These are phyloP conservation scores for Epichloe hybrida DNA, from an alignment of 2,329 filamentous ascomycete genomes.

Conservation along the genomic window DNA sequence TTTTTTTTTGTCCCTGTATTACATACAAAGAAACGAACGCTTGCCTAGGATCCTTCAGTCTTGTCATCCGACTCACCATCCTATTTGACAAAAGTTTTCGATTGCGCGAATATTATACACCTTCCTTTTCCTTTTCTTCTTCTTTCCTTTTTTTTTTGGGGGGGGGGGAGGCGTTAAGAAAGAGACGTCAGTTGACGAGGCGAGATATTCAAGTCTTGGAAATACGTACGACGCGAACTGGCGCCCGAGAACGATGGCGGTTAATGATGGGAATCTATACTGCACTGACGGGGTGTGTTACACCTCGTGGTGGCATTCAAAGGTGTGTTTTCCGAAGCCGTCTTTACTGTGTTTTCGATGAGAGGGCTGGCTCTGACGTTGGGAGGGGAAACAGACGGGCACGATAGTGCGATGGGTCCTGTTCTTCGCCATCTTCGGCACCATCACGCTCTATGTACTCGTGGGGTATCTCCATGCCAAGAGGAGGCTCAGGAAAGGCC, in stretches of 20 bases:
- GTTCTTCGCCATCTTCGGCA: conserved; percentile 45
- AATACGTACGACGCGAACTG: neutral
- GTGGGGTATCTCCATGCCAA: conserved; percentile 59
- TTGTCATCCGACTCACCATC: too few species aligned
- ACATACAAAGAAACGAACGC: too few species aligned
- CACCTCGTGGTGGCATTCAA: conserved; percentile 18
- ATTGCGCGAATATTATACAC: too few species aligned
- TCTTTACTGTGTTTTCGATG: neutral
- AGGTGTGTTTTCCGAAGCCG: conserved; percentile 9
- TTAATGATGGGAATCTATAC: neutral
- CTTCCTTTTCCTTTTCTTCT: neutral
- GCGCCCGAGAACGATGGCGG: neutral
- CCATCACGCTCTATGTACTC: conserved; percentile 49
- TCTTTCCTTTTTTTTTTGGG: neutral
- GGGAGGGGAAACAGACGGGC: conserved; percentile 34
- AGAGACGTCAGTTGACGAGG: neutral
- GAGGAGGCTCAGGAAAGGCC: conserved; percentile 49
- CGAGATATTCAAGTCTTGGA: too few species aligned
- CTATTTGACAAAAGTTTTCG: too few species aligned
- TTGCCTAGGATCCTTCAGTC: too few species aligned
- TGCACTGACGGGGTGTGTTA: conserved; percentile 2
- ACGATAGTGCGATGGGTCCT: conserved; percentile 59
- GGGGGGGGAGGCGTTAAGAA: neutral
- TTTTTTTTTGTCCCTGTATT: too few species aligned
- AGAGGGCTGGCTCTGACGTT: neutral